A percentile compares a stretch with the other conserved stretches of the same genome.
These are phyloP conservation scores for Monosporascus sp. DNA, from an alignment of 2,329 filamentous ascomycete species.

Conservation along the genomic window DNA sequence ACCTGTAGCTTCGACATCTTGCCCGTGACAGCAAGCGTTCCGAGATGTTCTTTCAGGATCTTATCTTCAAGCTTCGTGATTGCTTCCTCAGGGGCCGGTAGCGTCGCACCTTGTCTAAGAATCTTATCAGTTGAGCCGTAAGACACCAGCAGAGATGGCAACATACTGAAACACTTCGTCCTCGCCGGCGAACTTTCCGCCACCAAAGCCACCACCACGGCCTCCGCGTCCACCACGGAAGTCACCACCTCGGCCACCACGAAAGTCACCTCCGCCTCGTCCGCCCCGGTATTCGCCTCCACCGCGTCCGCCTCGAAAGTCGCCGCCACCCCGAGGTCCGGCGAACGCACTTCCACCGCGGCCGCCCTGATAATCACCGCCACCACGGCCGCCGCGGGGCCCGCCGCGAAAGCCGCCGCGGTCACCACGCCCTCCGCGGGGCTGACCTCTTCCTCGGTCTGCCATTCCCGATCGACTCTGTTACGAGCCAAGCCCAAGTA, in stretches of 20 bases:
- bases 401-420: constrained; percentile 1
- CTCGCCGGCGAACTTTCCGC: constrained; percentile 20
- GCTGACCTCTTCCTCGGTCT: neutral
- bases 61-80: constrained; percentile 36
- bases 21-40: constrained; percentile 23
- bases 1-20: constrained; percentile 32
- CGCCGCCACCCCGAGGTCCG: constrained; percentile 14
- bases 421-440: constrained; percentile 2
- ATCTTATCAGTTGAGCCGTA: neutral
- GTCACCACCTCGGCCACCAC: constrained; percentile 13
- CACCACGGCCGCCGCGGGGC: constrained; percentile 8
- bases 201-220: constrained; percentile 18
- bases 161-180: constrained; percentile 26
- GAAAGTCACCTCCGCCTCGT: constrained; percentile 15
- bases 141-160: neutral
- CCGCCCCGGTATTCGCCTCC: neutral
- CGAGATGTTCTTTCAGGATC: constrained; percentile 27
- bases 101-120: constrained; percentile 8
- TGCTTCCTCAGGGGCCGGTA: constrained; percentile 20
- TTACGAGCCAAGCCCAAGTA: too few relatives aligned
- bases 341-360: constrained; percentile 8
- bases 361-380: constrained; percentile 5
- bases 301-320: constrained; percentile 10
- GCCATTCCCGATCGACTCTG: neutral
- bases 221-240: constrained; percentile 14